Percentiles rank a stretch among this genome's conserved stretches.
These are phyloP conservation scores for Pseudocohnilembus persalinus DNA, from an alignment of 169 alveolate genomes.

Conservation along the genomic window DNA sequence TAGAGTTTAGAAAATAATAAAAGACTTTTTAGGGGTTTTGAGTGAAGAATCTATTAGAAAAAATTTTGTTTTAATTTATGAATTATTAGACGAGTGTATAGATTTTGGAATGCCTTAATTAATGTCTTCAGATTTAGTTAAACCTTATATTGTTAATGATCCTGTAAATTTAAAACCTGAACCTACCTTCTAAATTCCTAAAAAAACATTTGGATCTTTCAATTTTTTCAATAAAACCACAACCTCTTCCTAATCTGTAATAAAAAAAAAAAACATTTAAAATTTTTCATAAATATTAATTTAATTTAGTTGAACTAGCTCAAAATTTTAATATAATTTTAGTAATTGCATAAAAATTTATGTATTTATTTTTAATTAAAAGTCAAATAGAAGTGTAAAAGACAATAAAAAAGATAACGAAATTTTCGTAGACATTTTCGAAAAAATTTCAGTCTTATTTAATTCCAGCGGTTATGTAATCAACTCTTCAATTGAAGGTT, in stretches of 20 bases:
- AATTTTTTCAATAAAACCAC: not conserved
- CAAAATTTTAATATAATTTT: too few relatives aligned
- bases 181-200: slow-evolving; percentile 25
- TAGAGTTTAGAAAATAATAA: slow-evolving; percentile 50
- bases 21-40: slow-evolving; percentile 97
- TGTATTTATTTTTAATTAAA: slow-evolving; percentile 76
- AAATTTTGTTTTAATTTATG: slow-evolving; percentile 96
- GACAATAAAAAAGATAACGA: slow-evolving; percentile 83
- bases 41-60: slow-evolving; percentile 96
- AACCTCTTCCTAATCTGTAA: not conserved
- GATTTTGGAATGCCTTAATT: slow-evolving; percentile 97
- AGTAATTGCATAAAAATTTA: too few relatives aligned
- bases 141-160: slow-evolving; percentile 74
- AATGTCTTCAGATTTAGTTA: slow-evolving; percentile 92
- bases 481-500: slow-evolving; percentile 92
- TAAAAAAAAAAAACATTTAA: slow-evolving; percentile 6
- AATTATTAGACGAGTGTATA: slow-evolving; percentile 94
- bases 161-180: slow-evolving; percentile 52
- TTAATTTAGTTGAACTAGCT: too few relatives aligned
- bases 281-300: slow-evolving; percentile 5
- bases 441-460: slow-evolving; percentile 87
- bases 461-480: slow-evolving; percentile 88
- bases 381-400: slow-evolving; percentile 78
- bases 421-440: slow-evolving; percentile 93
- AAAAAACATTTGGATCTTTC: slow-evolving; percentile 27